Percentiles rank a stretch among this genome's conserved stretches.
phyloP scores from a whole-genome alignment of 2,329 filamentous ascomycete genomes.

The Arthrinium puccinioides region DNA sequence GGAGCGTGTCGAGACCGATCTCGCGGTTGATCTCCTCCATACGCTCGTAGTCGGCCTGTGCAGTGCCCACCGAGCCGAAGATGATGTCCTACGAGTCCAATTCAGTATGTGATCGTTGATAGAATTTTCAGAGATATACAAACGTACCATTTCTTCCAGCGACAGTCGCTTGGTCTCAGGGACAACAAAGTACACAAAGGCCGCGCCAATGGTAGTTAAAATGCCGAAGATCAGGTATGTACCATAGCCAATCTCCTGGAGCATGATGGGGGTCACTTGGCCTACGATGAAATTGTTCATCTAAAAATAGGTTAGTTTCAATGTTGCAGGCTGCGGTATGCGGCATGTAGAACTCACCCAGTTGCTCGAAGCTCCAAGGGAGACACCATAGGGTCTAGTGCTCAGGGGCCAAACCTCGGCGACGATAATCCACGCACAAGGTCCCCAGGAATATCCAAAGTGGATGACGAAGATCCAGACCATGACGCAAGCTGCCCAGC shows the following conservation, averaged over 20 bases:
- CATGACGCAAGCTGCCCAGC: slow-evolving; percentile 63
- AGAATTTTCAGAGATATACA: background rate
- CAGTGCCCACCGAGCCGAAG: slow-evolving; percentile 60
- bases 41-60: slow-evolving; percentile 58
- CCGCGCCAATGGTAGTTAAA: slow-evolving; percentile 54
- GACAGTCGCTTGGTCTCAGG: slow-evolving; percentile 58
- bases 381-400: slow-evolving; percentile 62
- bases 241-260: slow-evolving; percentile 57
- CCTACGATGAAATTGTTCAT: slow-evolving; percentile 57
- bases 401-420: slow-evolving; percentile 69
- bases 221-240: slow-evolving; percentile 67
- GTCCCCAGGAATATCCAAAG: slow-evolving; percentile 72
- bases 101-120: background rate
- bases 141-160: slow-evolving; percentile 54
- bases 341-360: slow-evolving; percentile 37
- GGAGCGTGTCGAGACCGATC: slow-evolving; percentile 50
- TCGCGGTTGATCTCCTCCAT: slow-evolving; percentile 69
- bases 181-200: slow-evolving; percentile 55
- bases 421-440: slow-evolving; percentile 67
- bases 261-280: slow-evolving; percentile 63
- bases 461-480: slow-evolving; percentile 70
- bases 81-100: slow-evolving; percentile 46
- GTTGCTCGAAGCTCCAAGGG: slow-evolving; percentile 59
- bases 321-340: background rate
- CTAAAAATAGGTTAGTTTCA: background rate